Evolutionary conservation across 306 rosid genomes (phyloP).

Genomic region (Sicyos baderoa): DNA sequence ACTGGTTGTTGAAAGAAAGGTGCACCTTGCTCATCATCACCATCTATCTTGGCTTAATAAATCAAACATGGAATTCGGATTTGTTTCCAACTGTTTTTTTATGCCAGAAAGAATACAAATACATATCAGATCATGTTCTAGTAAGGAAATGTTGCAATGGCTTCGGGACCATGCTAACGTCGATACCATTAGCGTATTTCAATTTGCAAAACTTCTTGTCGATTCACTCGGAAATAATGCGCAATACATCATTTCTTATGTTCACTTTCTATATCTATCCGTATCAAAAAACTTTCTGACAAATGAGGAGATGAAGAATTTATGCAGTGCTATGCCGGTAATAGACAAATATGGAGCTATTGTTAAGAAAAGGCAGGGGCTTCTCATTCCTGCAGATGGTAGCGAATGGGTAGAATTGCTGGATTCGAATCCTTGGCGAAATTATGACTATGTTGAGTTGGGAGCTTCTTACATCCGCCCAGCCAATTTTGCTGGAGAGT

Average conservation of each 20-base stretch:
- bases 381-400: slow-evolving; percentile 54
- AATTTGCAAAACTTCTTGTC: slow-evolving; percentile 29
- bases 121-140: slow-evolving; percentile 23
- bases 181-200: background rate
- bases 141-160: slow-evolving; percentile 29
- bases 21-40: slow-evolving; percentile 19
- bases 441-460: slow-evolving; percentile 43
- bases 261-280: slow-evolving; percentile 55
- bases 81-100: slow-evolving; percentile 25
- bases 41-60: slow-evolving; percentile 45
- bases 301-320: background rate
- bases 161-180: slow-evolving; percentile 24
- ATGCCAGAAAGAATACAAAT: slow-evolving; percentile 46
- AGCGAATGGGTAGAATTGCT: slow-evolving; percentile 63
- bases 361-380: slow-evolving; percentile 9
- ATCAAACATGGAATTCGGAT: slow-evolving; percentile 40
- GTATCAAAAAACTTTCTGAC: slow-evolving; percentile 16
- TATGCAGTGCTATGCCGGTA: slow-evolving; percentile 46
- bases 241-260: slow-evolving; percentile 31
- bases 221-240: slow-evolving; percentile 11
- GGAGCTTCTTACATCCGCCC: slow-evolving; percentile 37
- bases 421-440: slow-evolving; percentile 53
- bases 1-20: background rate
- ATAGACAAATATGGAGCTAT: slow-evolving; percentile 46
- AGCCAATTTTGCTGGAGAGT: slow-evolving; percentile 29